These are phyloP conservation scores for Dryas integrifolia DNA, from an alignment of 331 rosid genomes.

Conservation along the genomic window DNA sequence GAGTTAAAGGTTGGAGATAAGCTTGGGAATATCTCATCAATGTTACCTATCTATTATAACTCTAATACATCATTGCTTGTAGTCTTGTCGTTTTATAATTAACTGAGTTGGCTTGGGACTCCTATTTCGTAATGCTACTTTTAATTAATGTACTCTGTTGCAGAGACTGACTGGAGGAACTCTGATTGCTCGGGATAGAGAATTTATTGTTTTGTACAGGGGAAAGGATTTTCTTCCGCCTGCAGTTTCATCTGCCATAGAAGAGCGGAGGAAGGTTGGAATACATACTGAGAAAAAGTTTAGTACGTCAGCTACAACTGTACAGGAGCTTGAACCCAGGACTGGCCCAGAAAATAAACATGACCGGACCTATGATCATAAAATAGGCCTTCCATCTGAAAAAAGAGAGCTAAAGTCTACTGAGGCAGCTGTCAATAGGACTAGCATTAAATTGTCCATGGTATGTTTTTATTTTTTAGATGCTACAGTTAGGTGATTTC, in stretches of 20 bases:
- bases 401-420: constrained; percentile 33
- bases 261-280: constrained; percentile 55
- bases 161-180: constrained; percentile 91
- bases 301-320: constrained; percentile 21
- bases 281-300: constrained; percentile 36
- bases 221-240: constrained; percentile 93
- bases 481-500: constrained; percentile 31
- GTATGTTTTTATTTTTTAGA: constrained; percentile 44
- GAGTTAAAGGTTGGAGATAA: constrained; percentile 66
- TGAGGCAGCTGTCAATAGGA: constrained; percentile 51
- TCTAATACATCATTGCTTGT: background rate
- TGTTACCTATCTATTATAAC: constrained; percentile 1
- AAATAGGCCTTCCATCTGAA: constrained; percentile 30
- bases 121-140: background rate
- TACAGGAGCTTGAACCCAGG: constrained; percentile 32
- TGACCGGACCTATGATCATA: constrained; percentile 26
- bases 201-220: constrained; percentile 74
- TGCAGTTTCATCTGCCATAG: constrained; percentile 86
- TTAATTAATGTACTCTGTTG: constrained; percentile 18
- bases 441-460: constrained; percentile 60
- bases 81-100: background rate
- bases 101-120: background rate
- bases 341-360: constrained; percentile 32
- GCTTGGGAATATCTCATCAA: constrained; percentile 9
- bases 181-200: constrained; percentile 80